A percentile compares a stretch with the other conserved stretches of the same genome.
These are phyloP conservation scores for Handroanthus guayacan DNA, from an alignment of 257 asterid species.

Conservation along the genomic window DNA sequence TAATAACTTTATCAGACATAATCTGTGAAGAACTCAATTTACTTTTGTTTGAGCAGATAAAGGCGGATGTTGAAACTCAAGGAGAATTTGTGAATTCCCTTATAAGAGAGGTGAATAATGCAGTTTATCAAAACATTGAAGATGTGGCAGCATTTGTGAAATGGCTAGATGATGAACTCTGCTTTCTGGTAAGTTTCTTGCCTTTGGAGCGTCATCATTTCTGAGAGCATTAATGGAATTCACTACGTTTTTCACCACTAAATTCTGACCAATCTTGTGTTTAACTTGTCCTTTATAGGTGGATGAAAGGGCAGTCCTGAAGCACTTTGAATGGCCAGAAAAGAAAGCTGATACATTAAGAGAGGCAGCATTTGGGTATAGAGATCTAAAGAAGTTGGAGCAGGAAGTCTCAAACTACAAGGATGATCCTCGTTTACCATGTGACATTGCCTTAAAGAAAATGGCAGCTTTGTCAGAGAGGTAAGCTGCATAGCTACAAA, in stretches of 20 bases:
- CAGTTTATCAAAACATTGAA: slow-evolving; percentile 69
- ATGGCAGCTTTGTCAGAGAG: slow-evolving; percentile 81
- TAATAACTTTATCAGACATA: neutral
- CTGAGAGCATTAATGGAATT: neutral
- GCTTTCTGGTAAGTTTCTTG: slow-evolving; percentile 75
- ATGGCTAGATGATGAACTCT: slow-evolving; percentile 97
- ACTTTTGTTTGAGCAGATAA: slow-evolving; percentile 56
- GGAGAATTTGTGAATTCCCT: slow-evolving; percentile 87
- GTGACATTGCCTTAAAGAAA: slow-evolving; percentile 80
- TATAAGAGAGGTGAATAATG: slow-evolving; percentile 77
- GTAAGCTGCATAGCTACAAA: slow-evolving; percentile 42
- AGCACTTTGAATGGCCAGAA: slow-evolving; percentile 98
- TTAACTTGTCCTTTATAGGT: slow-evolving; percentile 53
- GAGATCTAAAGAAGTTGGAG: slow-evolving; percentile 82
- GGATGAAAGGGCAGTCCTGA: slow-evolving; percentile 93
- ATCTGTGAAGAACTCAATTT: neutral
- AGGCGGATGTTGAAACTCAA: slow-evolving; percentile 93
- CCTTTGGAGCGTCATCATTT: neutral
- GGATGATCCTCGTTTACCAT: slow-evolving; percentile 73
- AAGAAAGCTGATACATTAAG: slow-evolving; percentile 87
- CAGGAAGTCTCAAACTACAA: slow-evolving; percentile 64
- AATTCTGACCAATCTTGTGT: neutral
- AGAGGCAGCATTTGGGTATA: slow-evolving; percentile 89
- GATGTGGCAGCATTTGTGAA: slow-evolving; percentile 85
- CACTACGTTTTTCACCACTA: no score